Evolutionary conservation across 2,329 filamentous ascomycete genomes (phyloP).

Genomic region (Thielaviopsis musarum): DNA sequence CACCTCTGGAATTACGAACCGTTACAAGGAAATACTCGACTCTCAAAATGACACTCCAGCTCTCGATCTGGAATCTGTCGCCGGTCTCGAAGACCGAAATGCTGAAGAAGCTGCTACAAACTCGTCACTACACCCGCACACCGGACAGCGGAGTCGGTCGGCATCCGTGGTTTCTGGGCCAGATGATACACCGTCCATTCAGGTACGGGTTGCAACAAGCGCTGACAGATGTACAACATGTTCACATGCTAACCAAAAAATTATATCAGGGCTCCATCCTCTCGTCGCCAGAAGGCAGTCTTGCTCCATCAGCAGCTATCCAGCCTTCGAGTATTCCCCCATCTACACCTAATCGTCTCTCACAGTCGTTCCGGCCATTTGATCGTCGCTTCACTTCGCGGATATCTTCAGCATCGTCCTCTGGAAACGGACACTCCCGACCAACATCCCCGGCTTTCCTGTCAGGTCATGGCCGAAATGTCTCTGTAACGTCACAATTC

Average conservation of each 20-base stretch:
- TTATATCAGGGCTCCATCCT: slow-evolving; percentile 36
- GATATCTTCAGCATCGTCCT: slow-evolving; percentile 42
- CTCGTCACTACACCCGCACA: slow-evolving; percentile 17
- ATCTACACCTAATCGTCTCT: slow-evolving; percentile 35
- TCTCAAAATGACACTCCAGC: background rate
- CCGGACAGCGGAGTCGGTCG: slow-evolving; percentile 46
- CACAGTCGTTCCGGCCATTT: slow-evolving; percentile 69
- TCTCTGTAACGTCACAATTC: slow-evolving; percentile 58
- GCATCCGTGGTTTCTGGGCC: slow-evolving; percentile 56
- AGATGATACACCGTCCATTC: slow-evolving; percentile 71
- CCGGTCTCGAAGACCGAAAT: background rate
- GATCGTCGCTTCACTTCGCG: slow-evolving; percentile 88
- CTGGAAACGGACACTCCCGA: slow-evolving; percentile 43
- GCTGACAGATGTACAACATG: background rate
- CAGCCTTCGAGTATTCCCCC: slow-evolving; percentile 43
- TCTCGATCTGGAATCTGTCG: background rate
- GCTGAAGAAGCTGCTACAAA: background rate
- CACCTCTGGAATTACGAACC: background rate
- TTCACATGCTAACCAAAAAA: background rate
- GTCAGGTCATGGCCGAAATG: slow-evolving; percentile 61
- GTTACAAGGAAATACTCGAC: background rate
- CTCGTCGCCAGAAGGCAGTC: slow-evolving; percentile 57
- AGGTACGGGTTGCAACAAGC: slow-evolving; percentile 34
- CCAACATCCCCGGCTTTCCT: slow-evolving; percentile 64
- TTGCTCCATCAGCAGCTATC: slow-evolving; percentile 52